Evolutionary conservation across 2,329 filamentous ascomycete genomes (phyloP).

Genomic region (Fusarium chaquense): DNA sequence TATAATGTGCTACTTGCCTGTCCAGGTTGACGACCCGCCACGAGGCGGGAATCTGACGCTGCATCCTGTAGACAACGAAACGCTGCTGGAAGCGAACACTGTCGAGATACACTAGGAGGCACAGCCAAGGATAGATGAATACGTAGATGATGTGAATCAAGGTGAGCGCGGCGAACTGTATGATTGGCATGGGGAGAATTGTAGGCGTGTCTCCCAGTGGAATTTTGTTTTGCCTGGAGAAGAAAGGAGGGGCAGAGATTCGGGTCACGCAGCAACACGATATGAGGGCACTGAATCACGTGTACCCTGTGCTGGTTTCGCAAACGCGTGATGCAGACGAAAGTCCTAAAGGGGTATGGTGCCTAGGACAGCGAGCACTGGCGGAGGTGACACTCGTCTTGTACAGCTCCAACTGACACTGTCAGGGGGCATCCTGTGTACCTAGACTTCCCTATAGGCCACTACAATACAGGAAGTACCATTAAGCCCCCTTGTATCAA

Average conservation of each 20-base stretch:
- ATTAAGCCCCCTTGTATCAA: neutral
- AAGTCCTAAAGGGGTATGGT: neutral
- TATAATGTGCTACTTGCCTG: neutral
- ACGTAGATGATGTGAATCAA: too few relatives aligned
- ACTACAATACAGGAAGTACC: neutral
- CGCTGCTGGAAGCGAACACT: neutral
- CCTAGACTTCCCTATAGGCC: neutral
- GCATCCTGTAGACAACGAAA: neutral
- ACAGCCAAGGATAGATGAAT: neutral
- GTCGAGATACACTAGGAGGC: neutral
- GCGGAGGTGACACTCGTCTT: neutral
- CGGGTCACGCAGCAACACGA: too few relatives aligned
- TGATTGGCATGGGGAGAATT: too few relatives aligned
- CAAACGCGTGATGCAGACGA: neutral
- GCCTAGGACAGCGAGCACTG: neutral
- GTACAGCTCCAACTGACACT: neutral
- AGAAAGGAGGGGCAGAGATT: too few relatives aligned
- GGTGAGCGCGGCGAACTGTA: too few relatives aligned
- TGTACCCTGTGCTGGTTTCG: neutral
- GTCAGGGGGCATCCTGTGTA: rapidly evolving
- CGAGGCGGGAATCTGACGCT: neutral
- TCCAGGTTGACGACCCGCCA: neutral
- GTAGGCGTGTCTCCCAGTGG: too few relatives aligned
- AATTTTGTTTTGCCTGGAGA: too few relatives aligned
- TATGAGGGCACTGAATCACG: neutral